Evolutionary conservation across 495 filamentous ascomycete genomes (phyloP).

Genomic region (Penicillium nucicola): DNA sequence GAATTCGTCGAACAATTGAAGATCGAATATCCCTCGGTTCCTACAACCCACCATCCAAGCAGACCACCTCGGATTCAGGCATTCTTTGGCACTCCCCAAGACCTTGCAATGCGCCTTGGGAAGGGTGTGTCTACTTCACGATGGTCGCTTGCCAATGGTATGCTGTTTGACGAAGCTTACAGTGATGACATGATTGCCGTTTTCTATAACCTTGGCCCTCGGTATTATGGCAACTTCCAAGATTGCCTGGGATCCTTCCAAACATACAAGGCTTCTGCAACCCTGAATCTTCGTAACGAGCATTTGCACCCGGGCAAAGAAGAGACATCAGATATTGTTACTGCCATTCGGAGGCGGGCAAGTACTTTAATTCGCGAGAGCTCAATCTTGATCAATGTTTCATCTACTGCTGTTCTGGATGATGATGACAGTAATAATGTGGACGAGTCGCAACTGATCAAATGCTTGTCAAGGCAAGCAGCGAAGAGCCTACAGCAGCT

Average conservation of each 20-base stretch:
- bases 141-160: conserved; percentile 86
- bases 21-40: conserved; percentile 75
- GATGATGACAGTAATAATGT: conserved; percentile 66
- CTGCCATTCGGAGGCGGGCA: conserved; percentile 79
- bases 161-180: conserved; percentile 81
- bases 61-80: conserved; percentile 71
- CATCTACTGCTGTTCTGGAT: conserved; percentile 72
- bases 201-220: conserved; percentile 80
- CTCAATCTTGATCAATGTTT: conserved; percentile 81
- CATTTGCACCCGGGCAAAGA: conserved; percentile 86
- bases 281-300: conserved; percentile 87
- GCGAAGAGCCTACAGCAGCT: conserved; percentile 67
- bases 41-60: conserved; percentile 48
- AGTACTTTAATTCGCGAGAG: conserved; percentile 75
- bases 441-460: conserved; percentile 70
- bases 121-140: conserved; percentile 69
- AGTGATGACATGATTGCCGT: conserved; percentile 93
- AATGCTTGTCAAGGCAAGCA: conserved; percentile 71
- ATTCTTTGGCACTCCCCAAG: conserved; percentile 89
- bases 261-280: conserved; percentile 92
- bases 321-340: conserved; percentile 86
- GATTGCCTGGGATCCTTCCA: conserved; percentile 95
- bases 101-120: conserved; percentile 79
- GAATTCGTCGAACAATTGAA: conserved; percentile 92
- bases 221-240: conserved; percentile 94